Base-by-base conservation (phyloP, 1,284 basidiomycete genomes). In the Xerocomus amazonicus region DNA sequence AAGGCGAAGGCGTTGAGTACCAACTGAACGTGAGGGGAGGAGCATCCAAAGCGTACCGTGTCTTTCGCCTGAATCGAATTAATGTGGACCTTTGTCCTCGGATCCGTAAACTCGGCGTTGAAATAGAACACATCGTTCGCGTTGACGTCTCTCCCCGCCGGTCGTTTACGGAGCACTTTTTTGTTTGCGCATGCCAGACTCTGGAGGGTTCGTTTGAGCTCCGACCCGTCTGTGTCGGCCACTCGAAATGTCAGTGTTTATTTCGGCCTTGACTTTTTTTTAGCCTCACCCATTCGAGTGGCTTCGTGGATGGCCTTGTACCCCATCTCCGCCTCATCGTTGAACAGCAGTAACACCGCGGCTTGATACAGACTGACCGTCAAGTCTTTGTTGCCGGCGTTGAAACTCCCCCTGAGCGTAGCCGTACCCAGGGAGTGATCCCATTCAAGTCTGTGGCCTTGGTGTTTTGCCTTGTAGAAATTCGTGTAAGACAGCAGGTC, bases 1-100 rank as follows among this genome's bases (percentile, higher is more conserved):
- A 27, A 5, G 23, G 33, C 31, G 2, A 17, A 1, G 16, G 9
- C 13, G 13, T 14, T 6, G 33, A 34, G 13, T 6, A 31, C 19
- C 19, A 23, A 23, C 19, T 7, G 29, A 31, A 31, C 29, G 29
- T 3, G 29, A 6, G 29, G 6, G 29, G 12, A 8, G 12, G 29
- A 3, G 29, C 12, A 27, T 3, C 12, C 34, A 17, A 10, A 6
- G 19, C 61, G 45, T 29, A 64, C 62, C 54, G 62, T 67, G 35
- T 66, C 89, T 64, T 94, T 93, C 41, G 88, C 87, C 70, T 98
- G 96, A 55, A 99, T 97, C 45, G 94, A 92, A 65, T 96, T 97
- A 73, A 99, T 96, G 67, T 92, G 90, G 42, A 99, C 83, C 59
- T 87, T 89, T 43, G 84, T 73, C 23, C 83, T 78, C 8, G 87